Percentiles rank a stretch among this genome's conserved stretches.
These are phyloP conservation scores for Fomitopsis palustris DNA, from an alignment of 1,284 basidiomycete species.

Conservation along the genomic window DNA sequence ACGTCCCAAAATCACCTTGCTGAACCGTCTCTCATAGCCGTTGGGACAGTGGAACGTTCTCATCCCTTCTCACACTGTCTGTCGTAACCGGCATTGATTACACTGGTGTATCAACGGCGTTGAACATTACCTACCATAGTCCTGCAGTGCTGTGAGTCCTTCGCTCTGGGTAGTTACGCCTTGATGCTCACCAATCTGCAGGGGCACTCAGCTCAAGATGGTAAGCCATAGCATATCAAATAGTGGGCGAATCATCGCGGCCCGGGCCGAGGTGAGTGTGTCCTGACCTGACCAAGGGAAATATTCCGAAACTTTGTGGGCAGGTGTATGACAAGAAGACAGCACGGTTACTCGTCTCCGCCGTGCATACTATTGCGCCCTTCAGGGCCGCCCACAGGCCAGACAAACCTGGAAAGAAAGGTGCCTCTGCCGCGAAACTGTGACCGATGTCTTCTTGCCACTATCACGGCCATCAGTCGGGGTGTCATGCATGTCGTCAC, in stretches of 20 bases:
- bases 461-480: neutral
- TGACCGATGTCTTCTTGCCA: neutral
- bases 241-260: slow-evolving; percentile 15
- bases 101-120: slow-evolving; percentile 21
- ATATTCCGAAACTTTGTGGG: neutral
- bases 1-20: slow-evolving; percentile 2
- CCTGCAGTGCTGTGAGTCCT: slow-evolving; percentile 19
- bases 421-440: neutral
- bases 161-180: neutral
- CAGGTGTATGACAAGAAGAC: slow-evolving; percentile 26
- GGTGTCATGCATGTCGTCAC: too few relatives aligned
- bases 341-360: slow-evolving; percentile 21
- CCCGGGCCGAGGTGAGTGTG: slow-evolving; percentile 22
- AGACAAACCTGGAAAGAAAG: neutral
- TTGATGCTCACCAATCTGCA: neutral
- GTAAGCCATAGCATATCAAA: slow-evolving; percentile 21
- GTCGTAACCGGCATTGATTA: slow-evolving; percentile 16
- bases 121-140: slow-evolving; percentile 25
- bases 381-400: neutral
- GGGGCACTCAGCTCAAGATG: slow-evolving; percentile 21
- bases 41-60: slow-evolving; percentile 19
- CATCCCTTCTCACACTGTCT: slow-evolving; percentile 19
- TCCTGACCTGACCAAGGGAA: neutral
- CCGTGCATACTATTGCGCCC: slow-evolving; percentile 22
- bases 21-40: neutral